A percentile compares a stretch with the other conserved stretches of the same genome.
These are phyloP conservation scores for Coccinonectria pachysandricola DNA, from an alignment of 2,329 filamentous ascomycete species.

Conservation along the genomic window DNA sequence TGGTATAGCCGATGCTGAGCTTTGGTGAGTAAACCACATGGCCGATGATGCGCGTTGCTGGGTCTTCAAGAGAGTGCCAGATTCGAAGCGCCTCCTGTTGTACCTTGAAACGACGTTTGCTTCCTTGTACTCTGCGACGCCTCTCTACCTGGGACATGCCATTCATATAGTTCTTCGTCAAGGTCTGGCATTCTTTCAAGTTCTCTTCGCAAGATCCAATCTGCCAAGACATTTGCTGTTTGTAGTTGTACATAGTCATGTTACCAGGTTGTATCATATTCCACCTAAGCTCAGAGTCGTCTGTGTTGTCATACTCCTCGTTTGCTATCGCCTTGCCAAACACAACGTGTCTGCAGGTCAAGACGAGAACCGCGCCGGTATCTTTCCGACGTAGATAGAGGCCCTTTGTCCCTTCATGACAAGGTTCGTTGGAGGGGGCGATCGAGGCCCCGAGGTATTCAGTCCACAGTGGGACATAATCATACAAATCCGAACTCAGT, in stretches of 20 bases:
- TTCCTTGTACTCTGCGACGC: background rate
- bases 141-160: background rate
- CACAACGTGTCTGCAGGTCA: background rate
- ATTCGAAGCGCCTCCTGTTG: background rate
- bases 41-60: background rate
- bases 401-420: background rate
- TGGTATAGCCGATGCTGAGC: background rate
- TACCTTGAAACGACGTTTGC: background rate
- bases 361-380: background rate
- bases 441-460: no score
- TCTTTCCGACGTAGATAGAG: background rate
- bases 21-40: background rate
- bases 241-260: no score
- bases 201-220: no score
- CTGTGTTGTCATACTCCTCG: background rate
- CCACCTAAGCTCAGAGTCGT: background rate
- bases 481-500: no score
- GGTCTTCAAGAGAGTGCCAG: background rate
- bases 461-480: no score
- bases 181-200: background rate
- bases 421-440: no score
- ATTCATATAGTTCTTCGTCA: background rate
- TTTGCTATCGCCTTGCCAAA: background rate
- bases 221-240: no score
- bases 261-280: background rate